A percentile compares a stretch with the other conserved stretches of the same genome.
phyloP scores from a whole-genome alignment of 345 rosid species.

The Gossypium longicalyx region DNA sequence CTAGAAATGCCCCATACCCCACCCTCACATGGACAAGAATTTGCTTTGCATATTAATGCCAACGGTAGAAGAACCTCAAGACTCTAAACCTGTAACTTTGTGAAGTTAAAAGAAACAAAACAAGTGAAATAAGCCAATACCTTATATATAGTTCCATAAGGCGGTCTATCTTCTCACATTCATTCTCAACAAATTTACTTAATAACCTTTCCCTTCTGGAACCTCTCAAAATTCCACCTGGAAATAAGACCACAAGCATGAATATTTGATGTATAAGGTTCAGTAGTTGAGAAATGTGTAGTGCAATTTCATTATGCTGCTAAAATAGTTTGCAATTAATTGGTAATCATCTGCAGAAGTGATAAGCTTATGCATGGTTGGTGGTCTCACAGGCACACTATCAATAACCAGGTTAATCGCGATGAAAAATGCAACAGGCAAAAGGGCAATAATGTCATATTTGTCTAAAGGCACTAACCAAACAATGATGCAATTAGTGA shows the following conservation, averaged over 20 bases:
- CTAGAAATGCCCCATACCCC: background rate
- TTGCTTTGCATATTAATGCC: constrained; percentile 6
- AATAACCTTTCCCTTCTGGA: constrained; percentile 85
- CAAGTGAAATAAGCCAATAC: constrained; percentile 27
- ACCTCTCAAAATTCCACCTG: constrained; percentile 91
- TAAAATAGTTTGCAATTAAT: background rate
- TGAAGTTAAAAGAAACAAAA: background rate
- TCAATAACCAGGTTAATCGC: background rate
- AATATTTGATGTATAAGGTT: background rate
- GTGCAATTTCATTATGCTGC: background rate
- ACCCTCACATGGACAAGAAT: background rate
- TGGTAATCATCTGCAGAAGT: background rate
- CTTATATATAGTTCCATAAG: constrained; percentile 88
- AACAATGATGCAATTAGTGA: constrained; percentile 82
- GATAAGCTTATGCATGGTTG: background rate
- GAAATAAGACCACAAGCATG: constrained; percentile 14
- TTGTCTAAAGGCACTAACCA: constrained; percentile 52
- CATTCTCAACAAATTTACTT: constrained; percentile 90
- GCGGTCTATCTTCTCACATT: constrained; percentile 95
- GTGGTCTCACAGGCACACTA: background rate
- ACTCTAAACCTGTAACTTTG: background rate
- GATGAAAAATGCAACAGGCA: too few relatives aligned
- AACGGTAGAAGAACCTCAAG: constrained; percentile 2
- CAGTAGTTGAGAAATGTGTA: too few relatives aligned
- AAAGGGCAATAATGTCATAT: background rate